phyloP scores from a whole-genome alignment of 305 asterid species.

The Fraxinus sp. region DNA sequence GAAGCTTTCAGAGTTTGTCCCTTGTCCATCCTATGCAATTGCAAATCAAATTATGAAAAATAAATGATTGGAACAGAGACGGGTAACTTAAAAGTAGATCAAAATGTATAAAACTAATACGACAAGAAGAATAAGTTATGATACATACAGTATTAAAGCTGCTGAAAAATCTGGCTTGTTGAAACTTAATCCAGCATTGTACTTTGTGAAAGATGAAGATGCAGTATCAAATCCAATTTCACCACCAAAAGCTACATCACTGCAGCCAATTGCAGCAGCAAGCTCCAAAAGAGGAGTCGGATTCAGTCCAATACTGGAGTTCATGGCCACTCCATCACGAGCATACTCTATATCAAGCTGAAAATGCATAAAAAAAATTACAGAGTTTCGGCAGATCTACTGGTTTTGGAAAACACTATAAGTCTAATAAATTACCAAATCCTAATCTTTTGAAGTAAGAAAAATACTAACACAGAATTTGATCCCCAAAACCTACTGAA shows the following conservation, averaged over 20 bases:
- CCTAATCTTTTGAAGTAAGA: neutral
- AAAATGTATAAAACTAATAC: neutral
- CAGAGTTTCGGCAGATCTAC: neutral
- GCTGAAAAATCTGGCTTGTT: constrained; percentile 74
- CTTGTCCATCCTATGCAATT: constrained; percentile 56
- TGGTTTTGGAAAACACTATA: neutral
- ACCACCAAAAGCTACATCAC: constrained; percentile 65
- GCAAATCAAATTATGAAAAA: neutral
- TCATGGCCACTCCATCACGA: constrained; percentile 67
- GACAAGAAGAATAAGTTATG: neutral
- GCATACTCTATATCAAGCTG: constrained; percentile 80
- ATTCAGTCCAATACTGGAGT: constrained; percentile 74
- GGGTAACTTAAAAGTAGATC: neutral
- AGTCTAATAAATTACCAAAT: neutral
- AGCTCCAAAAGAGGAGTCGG: constrained; percentile 75
- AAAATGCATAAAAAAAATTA: constrained; percentile 15
- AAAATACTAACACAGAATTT: neutral
- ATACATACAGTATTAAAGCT: constrained; percentile 63
- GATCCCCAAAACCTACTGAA: neutral
- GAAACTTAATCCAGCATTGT: constrained; percentile 74
- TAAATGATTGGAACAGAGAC: neutral
- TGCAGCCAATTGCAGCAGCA: constrained; percentile 73
- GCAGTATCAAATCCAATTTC: constrained; percentile 73
- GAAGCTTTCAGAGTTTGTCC: constrained; percentile 83
- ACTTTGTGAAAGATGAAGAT: constrained; percentile 70